Base-by-base conservation (phyloP, 495 filamentous ascomycete species). In the Aspergillus panamensis region DNA sequence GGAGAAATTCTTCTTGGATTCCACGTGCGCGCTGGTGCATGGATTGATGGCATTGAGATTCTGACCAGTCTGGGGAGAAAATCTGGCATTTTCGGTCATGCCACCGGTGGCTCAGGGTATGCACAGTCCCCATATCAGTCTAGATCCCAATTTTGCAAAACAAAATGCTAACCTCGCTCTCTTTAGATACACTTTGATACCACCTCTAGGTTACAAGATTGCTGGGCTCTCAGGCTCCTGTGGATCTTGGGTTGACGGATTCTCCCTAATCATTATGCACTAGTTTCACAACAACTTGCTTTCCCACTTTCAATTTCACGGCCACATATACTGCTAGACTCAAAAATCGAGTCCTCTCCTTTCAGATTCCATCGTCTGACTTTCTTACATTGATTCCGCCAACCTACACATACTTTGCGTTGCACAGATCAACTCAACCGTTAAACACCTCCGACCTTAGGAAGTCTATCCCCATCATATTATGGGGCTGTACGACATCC, bases 21-120 rank as follows among this genome's bases (percentile, higher is more conserved):
- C 70, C 86, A 87, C 63, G 75, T 97, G 51, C 79, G 92, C 59
- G 83, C 90, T 42, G 91, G 91, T 10, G 72, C 82, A 35, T 94
- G 90, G 88, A 88, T 97, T 59, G 92, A 96, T 70, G 94, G 84
- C 13, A 83, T 98, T 52, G 90, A 96, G 67, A 87, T 98, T 56
- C 69, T 97, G 66, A 97, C 94, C 8, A 96, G 87, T 65, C 73
- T 89, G 30, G 93, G 92, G 31, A 81, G 94, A 58, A 89, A 86
- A 68, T 97, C 93, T 5, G 84, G 87, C 43, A 66, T 95, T 40
- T 97, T 84, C 79, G 94, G 94, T 14, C 96, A 96, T 66, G 70
- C 86, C 10, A 73, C 75, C 56, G 92, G 92, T 48, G 93, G 94
- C 50, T 87, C 85, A 62, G 84, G 85, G 94, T 97, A 84, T 68